Percentiles rank a stretch among this genome's conserved stretches.
Evolutionary conservation across 805 yeast genomes (phyloP).

Genomic region (Sungouiella blattae): DNA sequence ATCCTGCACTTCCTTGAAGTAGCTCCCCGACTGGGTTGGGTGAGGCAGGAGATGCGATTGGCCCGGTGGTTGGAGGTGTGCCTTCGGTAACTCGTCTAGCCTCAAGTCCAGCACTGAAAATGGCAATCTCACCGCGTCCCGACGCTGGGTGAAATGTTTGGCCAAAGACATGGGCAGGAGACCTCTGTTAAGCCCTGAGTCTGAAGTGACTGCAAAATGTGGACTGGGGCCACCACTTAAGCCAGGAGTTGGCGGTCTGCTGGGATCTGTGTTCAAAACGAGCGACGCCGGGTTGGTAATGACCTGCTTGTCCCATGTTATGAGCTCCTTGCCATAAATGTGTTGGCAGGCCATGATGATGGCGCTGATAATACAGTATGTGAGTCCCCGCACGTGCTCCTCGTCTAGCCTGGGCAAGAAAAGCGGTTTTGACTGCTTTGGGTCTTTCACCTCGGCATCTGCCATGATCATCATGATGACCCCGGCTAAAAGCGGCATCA

Average conservation of each 20-base stretch:
- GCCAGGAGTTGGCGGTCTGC: conserved; percentile 17
- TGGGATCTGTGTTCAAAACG: conserved; percentile 23
- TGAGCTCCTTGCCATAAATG: conserved; percentile 78
- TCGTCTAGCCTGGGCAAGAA: conserved; percentile 13
- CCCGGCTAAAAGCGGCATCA: conserved; percentile 51
- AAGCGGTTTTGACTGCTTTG: background rate
- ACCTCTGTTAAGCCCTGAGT: too few species aligned
- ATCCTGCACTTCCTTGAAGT: conserved; percentile 14
- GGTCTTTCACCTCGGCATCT: conserved; percentile 15
- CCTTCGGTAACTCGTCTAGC: conserved; percentile 19
- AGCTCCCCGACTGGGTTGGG: conserved; percentile 5
- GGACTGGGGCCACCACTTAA: too few species aligned
- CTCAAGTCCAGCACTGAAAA: conserved; percentile 32
- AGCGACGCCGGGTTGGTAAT: conserved; percentile 22
- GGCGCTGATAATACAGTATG: conserved; percentile 65
- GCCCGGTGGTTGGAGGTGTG: background rate
- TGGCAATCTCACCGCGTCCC: conserved; percentile 23
- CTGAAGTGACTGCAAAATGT: too few species aligned
- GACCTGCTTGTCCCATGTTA: conserved; percentile 48
- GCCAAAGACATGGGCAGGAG: conserved; percentile 8
- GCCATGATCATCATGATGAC: conserved; percentile 46
- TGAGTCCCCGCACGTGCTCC: conserved; percentile 54
- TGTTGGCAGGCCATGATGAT: conserved; percentile 81
- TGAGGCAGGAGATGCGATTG: conserved; percentile 2
- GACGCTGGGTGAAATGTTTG: conserved; percentile 13